A percentile compares a stretch with the other conserved stretches of the same genome.
These are phyloP conservation scores for Termitomyces sp. DNA, from an alignment of 768 basidiomycete species.

Conservation along the genomic window DNA sequence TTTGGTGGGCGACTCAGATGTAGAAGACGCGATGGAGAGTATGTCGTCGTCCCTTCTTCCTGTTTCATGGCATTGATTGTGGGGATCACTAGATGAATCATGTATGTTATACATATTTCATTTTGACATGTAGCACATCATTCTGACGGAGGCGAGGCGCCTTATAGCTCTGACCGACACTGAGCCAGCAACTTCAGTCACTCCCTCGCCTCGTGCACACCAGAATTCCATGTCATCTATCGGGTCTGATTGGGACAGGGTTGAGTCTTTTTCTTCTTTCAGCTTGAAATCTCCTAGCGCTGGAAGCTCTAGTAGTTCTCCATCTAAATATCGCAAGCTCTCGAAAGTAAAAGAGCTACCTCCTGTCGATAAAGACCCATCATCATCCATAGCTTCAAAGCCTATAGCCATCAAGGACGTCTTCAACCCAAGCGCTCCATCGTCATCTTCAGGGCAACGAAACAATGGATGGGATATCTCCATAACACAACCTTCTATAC, in stretches of 20 bases:
- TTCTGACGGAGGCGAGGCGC: background rate
- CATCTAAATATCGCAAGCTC: conserved; percentile 11
- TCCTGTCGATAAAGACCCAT: background rate
- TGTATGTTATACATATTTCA: background rate
- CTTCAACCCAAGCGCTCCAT: background rate
- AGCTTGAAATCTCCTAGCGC: background rate
- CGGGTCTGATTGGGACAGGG: conserved; percentile 2
- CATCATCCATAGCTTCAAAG: background rate
- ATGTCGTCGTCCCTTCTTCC: background rate
- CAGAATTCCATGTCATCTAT: conserved; percentile 6
- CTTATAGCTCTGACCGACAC: conserved; percentile 12
- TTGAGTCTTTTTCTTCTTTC: background rate
- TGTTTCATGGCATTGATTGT: background rate
- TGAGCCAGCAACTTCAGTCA: background rate
- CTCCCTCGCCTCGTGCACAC: background rate
- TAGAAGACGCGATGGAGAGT: conserved; percentile 8
- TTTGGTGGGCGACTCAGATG: conserved; percentile 9
- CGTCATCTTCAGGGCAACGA: background rate
- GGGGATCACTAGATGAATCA: background rate
- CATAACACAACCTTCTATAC: background rate
- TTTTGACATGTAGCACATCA: background rate
- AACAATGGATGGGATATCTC: background rate
- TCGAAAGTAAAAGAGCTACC: background rate
- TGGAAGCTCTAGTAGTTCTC: conserved; percentile 3
- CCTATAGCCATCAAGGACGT: background rate